phyloP scores from a whole-genome alignment of 2,329 filamentous ascomycete genomes.

The Sclerotinia glacialis region DNA sequence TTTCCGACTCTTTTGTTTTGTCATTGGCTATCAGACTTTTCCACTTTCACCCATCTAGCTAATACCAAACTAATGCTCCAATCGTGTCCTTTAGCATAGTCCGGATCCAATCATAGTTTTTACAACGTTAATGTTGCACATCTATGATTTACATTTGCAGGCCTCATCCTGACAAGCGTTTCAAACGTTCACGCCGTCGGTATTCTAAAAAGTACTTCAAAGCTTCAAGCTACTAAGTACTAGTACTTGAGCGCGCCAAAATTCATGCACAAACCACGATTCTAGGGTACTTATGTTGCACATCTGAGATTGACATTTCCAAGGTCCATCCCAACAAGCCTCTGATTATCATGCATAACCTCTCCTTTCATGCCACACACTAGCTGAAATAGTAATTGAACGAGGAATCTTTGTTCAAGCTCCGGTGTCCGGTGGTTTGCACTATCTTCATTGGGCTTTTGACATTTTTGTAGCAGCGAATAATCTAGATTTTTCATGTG shows the following conservation, averaged over 20 bases:
- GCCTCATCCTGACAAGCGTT: not conserved
- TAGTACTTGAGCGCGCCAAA: not conserved
- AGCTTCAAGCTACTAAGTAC: not conserved
- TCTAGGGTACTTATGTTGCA: not conserved
- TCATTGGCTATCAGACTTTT: not conserved
- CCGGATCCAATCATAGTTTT: too few species aligned
- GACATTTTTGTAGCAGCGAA: too few species aligned
- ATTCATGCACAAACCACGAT: too few species aligned
- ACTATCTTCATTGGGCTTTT: too few species aligned
- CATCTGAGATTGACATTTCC: not conserved
- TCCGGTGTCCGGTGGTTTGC: too few species aligned
- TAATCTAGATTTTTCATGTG: too few species aligned
- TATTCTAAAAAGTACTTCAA: not conserved
- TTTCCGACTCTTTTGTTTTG: not conserved
- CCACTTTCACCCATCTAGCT: not conserved
- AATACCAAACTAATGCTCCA: not conserved
- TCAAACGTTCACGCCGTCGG: too few species aligned
- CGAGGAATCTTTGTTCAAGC: not conserved
- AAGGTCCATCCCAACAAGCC: not conserved
- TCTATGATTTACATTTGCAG: not conserved
- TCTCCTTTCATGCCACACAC: not conserved
- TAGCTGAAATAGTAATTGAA: not conserved
- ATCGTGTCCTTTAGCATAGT: not conserved
- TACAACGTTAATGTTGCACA: not conserved
- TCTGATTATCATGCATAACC: not conserved